Evolutionary conservation across 2,329 filamentous ascomycete species (phyloP).

Genomic region (Purpureocillium takamizusanense): DNA sequence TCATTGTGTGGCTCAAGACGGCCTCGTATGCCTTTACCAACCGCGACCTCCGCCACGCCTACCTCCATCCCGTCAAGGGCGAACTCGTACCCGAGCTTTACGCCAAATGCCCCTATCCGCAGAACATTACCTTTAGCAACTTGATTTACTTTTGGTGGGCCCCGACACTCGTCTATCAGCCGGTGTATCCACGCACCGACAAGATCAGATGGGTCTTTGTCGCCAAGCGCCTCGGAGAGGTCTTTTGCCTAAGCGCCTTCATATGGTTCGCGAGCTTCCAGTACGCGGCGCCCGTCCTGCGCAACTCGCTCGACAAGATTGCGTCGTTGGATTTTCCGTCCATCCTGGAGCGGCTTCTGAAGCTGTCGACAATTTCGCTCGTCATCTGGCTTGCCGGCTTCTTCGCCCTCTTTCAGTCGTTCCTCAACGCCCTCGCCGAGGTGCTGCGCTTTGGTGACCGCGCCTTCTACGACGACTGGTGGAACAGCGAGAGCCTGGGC

Average conservation of each 20-base stretch:
- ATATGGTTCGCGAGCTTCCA: conserved; percentile 95
- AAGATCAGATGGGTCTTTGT: conserved; percentile 84
- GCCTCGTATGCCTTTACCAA: conserved; percentile 96
- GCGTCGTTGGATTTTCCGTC: conserved; percentile 68
- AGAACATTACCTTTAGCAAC: conserved; percentile 83
- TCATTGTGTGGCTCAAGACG: conserved; percentile 94
- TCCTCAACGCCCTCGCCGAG: conserved; percentile 85
- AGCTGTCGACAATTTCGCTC: conserved; percentile 88
- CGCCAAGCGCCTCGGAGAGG: conserved; percentile 69
- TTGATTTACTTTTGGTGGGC: conserved; percentile 97
- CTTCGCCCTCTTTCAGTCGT: conserved; percentile 91
- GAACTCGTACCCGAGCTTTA: conserved; percentile 77
- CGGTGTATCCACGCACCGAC: conserved; percentile 80
- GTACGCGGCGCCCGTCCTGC: conserved; percentile 82
- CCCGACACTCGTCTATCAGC: conserved; percentile 92
- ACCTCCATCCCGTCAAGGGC: conserved; percentile 63
- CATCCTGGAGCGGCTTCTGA: conserved; percentile 84
- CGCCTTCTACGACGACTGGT: conserved; percentile 96
- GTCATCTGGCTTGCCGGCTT: conserved; percentile 97
- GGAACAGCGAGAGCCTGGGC: conserved; percentile 83
- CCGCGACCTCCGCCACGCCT: conserved; percentile 84
- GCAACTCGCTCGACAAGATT: conserved; percentile 85
- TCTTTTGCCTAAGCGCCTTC: conserved; percentile 69
- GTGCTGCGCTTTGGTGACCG: conserved; percentile 84
- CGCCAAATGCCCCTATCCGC: conserved; percentile 72